Evolutionary conservation across 805 yeast species (phyloP), one percentile per base, ranked within the genome.

Genomic region (Zygotorulaspora florentina): DNA sequence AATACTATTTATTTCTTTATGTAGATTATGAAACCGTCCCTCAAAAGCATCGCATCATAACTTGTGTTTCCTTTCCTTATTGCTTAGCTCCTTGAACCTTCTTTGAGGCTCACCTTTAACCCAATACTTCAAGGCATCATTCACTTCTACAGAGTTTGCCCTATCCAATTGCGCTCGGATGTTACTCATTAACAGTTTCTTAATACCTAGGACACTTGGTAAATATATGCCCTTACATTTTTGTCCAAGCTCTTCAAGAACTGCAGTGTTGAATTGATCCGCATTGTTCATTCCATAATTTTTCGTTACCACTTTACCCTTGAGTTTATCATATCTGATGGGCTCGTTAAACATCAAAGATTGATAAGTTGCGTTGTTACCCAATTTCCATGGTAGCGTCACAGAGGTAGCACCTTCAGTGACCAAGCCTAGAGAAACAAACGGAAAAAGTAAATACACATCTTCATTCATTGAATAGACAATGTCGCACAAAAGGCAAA

Each of bases 381-480:
- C 96, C 47, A 88, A 68, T 57, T 95, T 75, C 54, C 72, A 62
- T 18, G 85, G 80, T 43, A 88, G 71, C 3, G 91, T 78, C 8
- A 80, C 75, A 12, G 87, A 78, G 1, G 87, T 69, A 3, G 82
- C 86, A 45, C 96, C 95, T 65, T 88, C 96, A 49, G 85, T 79
- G 2, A 85, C 89, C 55, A 88, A 75, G 2, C 96, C 95, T 54
- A 88, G 74, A 59, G 83, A 84, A 36, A 89, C 80, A 66, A 88
- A 88, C 6, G 96, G 96, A 12, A 81, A 75, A 57, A 82, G 75
- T 51, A 87, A 59, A 48, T 80, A 76, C 40, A 77, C 74, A 31
- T 74, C 69, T 38, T 73, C 76, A 56, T 81, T 79, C 53, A 74
- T 76, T 11, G 83, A 82, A 59, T 86, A 87, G 8, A 88, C 73